phyloP scores from a whole-genome alignment of 2,329 filamentous ascomycete species.

The Trichoderma afroharzianum region DNA sequence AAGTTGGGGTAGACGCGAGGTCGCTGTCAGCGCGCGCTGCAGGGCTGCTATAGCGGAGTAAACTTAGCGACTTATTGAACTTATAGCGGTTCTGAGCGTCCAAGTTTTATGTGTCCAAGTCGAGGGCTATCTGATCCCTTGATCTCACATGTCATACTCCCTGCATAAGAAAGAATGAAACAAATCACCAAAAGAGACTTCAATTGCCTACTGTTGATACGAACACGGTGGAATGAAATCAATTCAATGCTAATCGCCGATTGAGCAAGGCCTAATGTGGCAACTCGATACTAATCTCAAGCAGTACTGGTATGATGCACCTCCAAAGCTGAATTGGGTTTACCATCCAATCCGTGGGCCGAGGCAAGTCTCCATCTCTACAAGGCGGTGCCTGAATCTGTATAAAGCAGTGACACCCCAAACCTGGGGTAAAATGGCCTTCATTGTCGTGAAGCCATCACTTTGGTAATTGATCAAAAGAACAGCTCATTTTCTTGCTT shows the following conservation, averaged over 20 bases:
- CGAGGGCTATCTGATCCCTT: not conserved
- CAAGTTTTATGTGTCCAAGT: not conserved
- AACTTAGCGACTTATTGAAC: not conserved
- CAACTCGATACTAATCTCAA: not conserved
- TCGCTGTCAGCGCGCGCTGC: not conserved
- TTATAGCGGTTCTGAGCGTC: not conserved
- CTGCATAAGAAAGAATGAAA: not conserved
- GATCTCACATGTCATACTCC: not conserved
- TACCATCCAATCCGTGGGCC: not conserved
- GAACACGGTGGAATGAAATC: not conserved
- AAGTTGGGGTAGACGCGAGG: not conserved
- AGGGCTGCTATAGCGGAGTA: not conserved
- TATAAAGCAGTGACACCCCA: not conserved
- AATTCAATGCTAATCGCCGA: not conserved
- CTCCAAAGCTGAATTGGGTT: not conserved
- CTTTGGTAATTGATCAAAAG: not conserved
- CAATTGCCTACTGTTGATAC: not conserved
- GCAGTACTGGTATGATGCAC: not conserved
- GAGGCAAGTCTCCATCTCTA: not conserved
- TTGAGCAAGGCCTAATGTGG: not conserved
- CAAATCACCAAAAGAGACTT: not conserved
- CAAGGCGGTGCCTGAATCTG: not conserved
- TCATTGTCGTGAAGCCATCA: not conserved
- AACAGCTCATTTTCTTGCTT: not conserved
- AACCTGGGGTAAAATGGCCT: not conserved